phyloP scores from a whole-genome alignment of 768 basidiomycete species.

The Imleria badia region DNA sequence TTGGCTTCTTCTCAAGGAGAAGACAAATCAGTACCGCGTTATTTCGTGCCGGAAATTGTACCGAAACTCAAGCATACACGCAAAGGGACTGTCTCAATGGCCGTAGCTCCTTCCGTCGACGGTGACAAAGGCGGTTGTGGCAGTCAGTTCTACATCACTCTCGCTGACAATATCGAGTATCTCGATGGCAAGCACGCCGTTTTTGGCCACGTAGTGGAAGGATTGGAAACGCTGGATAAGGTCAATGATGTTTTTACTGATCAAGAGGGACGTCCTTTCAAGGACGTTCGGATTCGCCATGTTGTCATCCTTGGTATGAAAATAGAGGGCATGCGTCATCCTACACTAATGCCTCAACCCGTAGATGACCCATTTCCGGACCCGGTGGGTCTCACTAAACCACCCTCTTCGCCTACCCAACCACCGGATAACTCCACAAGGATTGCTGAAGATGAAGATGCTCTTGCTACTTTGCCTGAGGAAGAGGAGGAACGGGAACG shows the following conservation, averaged over 20 bases:
- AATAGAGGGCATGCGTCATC: background rate
- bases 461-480: slow-evolving; percentile 75
- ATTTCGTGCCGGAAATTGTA: slow-evolving; percentile 82
- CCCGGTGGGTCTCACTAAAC: slow-evolving; percentile 69
- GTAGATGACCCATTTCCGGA: slow-evolving; percentile 95
- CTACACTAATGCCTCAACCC: background rate
- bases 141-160: slow-evolving; percentile 95
- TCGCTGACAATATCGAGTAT: slow-evolving; percentile 89
- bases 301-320: slow-evolving; percentile 85
- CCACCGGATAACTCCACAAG: slow-evolving; percentile 86
- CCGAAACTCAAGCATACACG: slow-evolving; percentile 80
- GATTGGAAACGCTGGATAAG: slow-evolving; percentile 87
- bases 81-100: slow-evolving; percentile 96
- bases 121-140: slow-evolving; percentile 78
- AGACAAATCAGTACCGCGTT: slow-evolving; percentile 52
- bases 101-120: slow-evolving; percentile 80
- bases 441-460: slow-evolving; percentile 95
- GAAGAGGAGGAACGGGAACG: slow-evolving; percentile 81
- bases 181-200: slow-evolving; percentile 93
- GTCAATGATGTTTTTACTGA: slow-evolving; percentile 91
- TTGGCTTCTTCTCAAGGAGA: slow-evolving; percentile 52
- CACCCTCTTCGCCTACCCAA: slow-evolving; percentile 72
- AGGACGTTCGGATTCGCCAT: slow-evolving; percentile 93
- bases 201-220: slow-evolving; percentile 95
- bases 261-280: slow-evolving; percentile 84